Evolutionary conservation across 305 asterid species (phyloP).

Genomic region (Ilex paraguariensis): DNA sequence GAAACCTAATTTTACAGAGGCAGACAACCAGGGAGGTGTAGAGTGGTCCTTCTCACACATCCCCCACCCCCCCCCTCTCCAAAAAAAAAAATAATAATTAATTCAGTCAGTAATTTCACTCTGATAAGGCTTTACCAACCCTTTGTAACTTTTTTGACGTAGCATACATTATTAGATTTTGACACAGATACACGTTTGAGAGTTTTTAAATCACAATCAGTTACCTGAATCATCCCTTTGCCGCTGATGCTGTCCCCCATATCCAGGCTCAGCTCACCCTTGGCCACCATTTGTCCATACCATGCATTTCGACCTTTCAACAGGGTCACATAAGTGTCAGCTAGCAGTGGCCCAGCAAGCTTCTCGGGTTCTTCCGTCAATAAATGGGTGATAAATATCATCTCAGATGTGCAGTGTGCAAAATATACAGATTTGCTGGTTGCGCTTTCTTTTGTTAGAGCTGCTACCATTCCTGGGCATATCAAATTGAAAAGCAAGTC

Average conservation of each 20-base stretch:
- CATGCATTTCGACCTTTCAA: conserved; percentile 87
- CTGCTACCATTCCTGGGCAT: conserved; percentile 77
- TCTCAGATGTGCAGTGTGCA: conserved; percentile 85
- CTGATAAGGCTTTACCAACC: too few species aligned
- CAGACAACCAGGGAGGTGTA: too few species aligned
- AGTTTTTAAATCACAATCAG: neutral
- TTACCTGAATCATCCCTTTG: conserved; percentile 90
- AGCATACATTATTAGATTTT: too few species aligned
- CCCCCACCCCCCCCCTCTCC: too few species aligned
- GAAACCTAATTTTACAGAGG: too few species aligned
- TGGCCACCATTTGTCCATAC: conserved; percentile 93
- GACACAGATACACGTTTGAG: neutral
- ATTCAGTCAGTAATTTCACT: too few species aligned
- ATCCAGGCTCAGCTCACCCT: conserved; percentile 70
- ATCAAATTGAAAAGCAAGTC: neutral
- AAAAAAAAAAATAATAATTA: too few species aligned
- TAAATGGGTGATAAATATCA: conserved; percentile 85
- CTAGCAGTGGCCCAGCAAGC: conserved; percentile 91
- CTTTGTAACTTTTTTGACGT: too few species aligned
- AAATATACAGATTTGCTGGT: conserved; percentile 90
- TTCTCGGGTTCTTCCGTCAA: conserved; percentile 83
- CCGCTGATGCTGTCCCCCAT: conserved; percentile 89
- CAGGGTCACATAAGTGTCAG: conserved; percentile 82
- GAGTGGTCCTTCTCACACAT: too few species aligned
- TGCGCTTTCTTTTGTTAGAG: conserved; percentile 86